Evolutionary conservation across 306 rosid genomes (phyloP).

Genomic region (Psophocarpus tetragonolobus): DNA sequence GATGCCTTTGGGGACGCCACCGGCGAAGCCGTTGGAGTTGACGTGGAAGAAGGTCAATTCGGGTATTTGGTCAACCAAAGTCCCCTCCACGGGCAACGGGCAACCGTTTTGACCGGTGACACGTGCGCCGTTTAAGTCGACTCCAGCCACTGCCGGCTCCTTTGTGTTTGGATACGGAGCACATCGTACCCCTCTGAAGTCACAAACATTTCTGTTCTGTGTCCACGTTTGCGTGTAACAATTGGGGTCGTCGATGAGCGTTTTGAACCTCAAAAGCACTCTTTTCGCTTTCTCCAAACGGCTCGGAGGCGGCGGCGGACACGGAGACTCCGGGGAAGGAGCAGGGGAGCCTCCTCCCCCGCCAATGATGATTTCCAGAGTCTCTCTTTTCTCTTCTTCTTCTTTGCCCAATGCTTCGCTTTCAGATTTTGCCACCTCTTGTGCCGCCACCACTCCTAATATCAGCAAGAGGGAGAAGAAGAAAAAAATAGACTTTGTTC

Average conservation of each 20-base stretch:
- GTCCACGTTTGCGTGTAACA: slow-evolving; percentile 34
- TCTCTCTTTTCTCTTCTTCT: slow-evolving; percentile 24
- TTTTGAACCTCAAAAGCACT: slow-evolving; percentile 29
- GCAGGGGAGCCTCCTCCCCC: slow-evolving; percentile 41
- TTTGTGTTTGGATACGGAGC: not conserved
- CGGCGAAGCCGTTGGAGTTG: slow-evolving; percentile 68
- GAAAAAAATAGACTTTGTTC: slow-evolving; percentile 12
- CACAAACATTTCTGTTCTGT: not conserved
- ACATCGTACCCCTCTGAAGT: slow-evolving; percentile 36
- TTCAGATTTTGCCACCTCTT: slow-evolving; percentile 25
- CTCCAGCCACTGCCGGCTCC: slow-evolving; percentile 36
- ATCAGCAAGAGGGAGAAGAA: slow-evolving; percentile 23
- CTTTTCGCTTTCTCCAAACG: slow-evolving; percentile 29
- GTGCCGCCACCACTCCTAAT: not conserved
- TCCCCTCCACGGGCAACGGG: slow-evolving; percentile 15
- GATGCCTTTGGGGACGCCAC: slow-evolving; percentile 15
- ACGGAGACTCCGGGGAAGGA: slow-evolving; percentile 37
- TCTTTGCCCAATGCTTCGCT: slow-evolving; percentile 34
- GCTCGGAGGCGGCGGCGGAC: not conserved
- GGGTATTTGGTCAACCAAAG: slow-evolving; percentile 29
- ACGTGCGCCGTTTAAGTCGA: slow-evolving; percentile 47
- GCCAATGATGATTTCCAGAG: slow-evolving; percentile 47
- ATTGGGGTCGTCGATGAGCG: not conserved
- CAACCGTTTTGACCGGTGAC: not conserved
- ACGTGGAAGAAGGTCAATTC: slow-evolving; percentile 72